Evolutionary conservation across 345 rosid genomes (phyloP).

Genomic region (Punica granatum): DNA sequence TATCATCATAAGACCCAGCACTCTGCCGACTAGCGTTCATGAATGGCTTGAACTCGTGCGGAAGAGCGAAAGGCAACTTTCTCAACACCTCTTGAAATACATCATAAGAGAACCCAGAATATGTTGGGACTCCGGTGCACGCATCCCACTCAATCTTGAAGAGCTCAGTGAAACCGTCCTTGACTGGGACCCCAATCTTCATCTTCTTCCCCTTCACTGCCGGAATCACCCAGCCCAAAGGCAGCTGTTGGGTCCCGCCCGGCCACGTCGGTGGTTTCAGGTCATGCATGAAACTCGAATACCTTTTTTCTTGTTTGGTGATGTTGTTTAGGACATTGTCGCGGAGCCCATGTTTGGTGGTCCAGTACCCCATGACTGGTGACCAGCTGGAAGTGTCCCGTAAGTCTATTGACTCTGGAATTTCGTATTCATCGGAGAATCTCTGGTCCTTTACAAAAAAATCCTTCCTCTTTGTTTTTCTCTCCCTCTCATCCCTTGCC

Average conservation of each 20-base stretch:
- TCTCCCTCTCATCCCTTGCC: too few species aligned
- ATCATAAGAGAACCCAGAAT: constrained; percentile 18
- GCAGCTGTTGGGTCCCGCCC: constrained; percentile 7
- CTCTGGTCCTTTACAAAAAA: too few species aligned
- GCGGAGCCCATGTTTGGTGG: not conserved
- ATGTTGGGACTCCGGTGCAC: not conserved
- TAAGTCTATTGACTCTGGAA: constrained; percentile 7
- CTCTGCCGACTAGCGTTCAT: not conserved
- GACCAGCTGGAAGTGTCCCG: not conserved
- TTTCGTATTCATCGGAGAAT: constrained; percentile 3
- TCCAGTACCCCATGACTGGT: constrained; percentile 12
- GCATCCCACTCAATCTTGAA: constrained; percentile 13
- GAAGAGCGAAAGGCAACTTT: constrained; percentile 15
- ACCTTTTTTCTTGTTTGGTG: not conserved
- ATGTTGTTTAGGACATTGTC: not conserved
- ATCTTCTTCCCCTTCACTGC: constrained; percentile 9
- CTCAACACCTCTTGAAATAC: constrained; percentile 11
- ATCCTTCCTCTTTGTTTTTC: too few species aligned
- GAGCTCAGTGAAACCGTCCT: constrained; percentile 10
- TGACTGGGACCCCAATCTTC: constrained; percentile 20
- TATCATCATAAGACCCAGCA: constrained; percentile 10
- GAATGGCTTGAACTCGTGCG: constrained; percentile 11
- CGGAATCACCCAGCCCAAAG: constrained; percentile 23
- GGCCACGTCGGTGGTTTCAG: constrained; percentile 17
- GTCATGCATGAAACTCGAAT: not conserved